These are phyloP conservation scores for Litsea cubeba DNA, from an alignment of 164 flowering plant genomes.

Conservation along the genomic window DNA sequence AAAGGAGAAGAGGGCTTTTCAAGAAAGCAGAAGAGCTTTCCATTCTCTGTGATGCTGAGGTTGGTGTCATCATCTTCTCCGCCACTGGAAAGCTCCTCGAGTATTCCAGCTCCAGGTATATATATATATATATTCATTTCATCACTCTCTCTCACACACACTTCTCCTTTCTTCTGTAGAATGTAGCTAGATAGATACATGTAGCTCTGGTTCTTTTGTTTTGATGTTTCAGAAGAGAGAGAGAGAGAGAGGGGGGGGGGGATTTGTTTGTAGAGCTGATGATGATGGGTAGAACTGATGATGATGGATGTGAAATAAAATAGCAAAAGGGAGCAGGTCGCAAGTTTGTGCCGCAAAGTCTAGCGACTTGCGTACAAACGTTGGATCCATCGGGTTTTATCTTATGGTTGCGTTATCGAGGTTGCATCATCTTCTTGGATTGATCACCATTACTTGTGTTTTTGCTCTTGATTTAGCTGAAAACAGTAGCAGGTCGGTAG, in stretches of 20 bases:
- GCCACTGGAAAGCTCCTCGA: constrained; percentile 55
- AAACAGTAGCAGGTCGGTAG: too few species aligned
- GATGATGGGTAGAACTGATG: too few species aligned
- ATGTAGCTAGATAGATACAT: not conserved
- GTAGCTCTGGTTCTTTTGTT: not conserved
- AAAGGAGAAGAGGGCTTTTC: constrained; percentile 59
- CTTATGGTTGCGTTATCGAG: not conserved
- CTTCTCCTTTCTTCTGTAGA: not conserved
- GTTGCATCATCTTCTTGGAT: not conserved
- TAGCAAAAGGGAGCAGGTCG: not conserved
- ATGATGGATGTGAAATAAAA: not conserved
- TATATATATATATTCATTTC: not conserved
- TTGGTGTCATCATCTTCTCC: constrained; percentile 54
- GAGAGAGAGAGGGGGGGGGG: too few species aligned
- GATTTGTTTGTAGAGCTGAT: too few species aligned
- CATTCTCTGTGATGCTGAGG: constrained; percentile 60
- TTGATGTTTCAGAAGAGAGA: not conserved
- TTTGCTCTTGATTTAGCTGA: too few species aligned
- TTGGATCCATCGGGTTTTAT: not conserved
- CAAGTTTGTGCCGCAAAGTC: not conserved
- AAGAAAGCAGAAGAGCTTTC: constrained; percentile 67
- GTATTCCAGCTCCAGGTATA: constrained; percentile 51
- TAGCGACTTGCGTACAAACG: not conserved
- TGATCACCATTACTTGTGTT: too few species aligned
- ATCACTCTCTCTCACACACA: constrained; percentile 8